A percentile compares a stretch with the other conserved stretches of the same genome.
Evolutionary conservation across 1,284 basidiomycete genomes (phyloP).

Genomic region (Rhodotorula sp.): DNA sequence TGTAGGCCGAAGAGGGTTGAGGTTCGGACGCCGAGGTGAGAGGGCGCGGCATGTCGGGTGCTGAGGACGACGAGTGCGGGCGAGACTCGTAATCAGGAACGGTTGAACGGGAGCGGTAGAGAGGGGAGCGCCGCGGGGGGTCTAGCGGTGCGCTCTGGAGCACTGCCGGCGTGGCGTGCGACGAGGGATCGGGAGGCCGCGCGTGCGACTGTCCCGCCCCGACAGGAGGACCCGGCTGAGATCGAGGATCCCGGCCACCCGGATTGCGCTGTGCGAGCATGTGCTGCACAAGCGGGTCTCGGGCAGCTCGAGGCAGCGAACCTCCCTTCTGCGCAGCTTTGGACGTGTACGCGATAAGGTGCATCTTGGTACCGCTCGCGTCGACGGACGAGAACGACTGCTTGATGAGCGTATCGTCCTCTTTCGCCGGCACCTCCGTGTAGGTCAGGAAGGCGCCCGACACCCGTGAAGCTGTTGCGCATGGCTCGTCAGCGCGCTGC

Average conservation of each 20-base stretch:
- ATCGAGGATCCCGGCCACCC: slow-evolving; percentile 19
- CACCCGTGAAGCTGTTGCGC: slow-evolving; percentile 43
- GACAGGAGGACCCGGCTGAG: neutral
- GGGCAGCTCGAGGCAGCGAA: slow-evolving; percentile 29
- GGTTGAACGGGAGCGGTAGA: neutral
- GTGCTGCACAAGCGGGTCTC: slow-evolving; percentile 36
- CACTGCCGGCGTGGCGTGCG: neutral
- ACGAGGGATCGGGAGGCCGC: neutral
- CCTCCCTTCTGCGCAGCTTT: slow-evolving; percentile 29
- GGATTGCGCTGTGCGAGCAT: slow-evolving; percentile 29
- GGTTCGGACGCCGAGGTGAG: slow-evolving; percentile 4
- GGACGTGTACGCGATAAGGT: slow-evolving; percentile 45
- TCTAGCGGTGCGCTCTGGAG: neutral
- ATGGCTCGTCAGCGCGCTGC: too few relatives aligned
- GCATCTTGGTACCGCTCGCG: slow-evolving; percentile 41
- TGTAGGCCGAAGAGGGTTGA: neutral
- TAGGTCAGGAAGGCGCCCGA: slow-evolving; percentile 48
- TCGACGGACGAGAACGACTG: slow-evolving; percentile 45
- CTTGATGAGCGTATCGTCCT: slow-evolving; percentile 43
- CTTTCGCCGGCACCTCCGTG: slow-evolving; percentile 40
- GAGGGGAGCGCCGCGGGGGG: neutral
- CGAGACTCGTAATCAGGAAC: neutral
- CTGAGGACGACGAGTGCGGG: neutral
- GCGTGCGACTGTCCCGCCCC: too few relatives aligned
- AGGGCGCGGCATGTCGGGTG: neutral